Percentiles rank a stretch among this genome's conserved stretches.
phyloP scores from a whole-genome alignment of 2,329 filamentous ascomycete species.

The Knufia petricola region DNA sequence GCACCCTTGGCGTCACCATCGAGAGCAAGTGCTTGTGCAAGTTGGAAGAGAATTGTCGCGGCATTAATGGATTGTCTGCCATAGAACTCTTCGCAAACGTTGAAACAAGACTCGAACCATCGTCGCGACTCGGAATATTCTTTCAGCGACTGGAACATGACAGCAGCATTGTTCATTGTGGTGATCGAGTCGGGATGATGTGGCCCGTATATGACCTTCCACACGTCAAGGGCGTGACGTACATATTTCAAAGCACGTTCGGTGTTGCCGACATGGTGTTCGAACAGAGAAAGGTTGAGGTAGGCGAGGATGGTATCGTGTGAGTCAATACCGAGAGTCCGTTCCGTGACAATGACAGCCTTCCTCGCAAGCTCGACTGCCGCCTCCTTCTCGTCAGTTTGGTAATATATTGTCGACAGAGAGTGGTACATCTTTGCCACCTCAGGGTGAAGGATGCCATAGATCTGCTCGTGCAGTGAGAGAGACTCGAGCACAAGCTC shows the following conservation, averaged over 20 bases:
- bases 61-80: constrained; percentile 86
- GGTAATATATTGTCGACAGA: constrained; percentile 90
- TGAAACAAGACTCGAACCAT: constrained; percentile 92
- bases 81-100: constrained; percentile 80
- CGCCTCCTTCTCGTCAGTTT: constrained; percentile 93
- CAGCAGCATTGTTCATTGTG: constrained; percentile 94
- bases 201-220: constrained; percentile 92
- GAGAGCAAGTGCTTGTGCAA: constrained; percentile 89
- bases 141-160: constrained; percentile 95
- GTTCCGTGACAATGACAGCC: constrained; percentile 89
- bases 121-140: constrained; percentile 86
- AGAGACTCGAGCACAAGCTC: constrained; percentile 92
- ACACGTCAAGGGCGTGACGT: constrained; percentile 84
- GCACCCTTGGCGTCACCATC: constrained; percentile 90
- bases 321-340: constrained; percentile 86
- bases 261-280: constrained; percentile 86
- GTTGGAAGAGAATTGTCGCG: constrained; percentile 91
- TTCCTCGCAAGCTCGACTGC: constrained; percentile 93
- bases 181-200: constrained; percentile 97
- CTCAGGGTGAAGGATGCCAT: constrained; percentile 92
- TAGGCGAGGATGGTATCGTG: constrained; percentile 91
- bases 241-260: constrained; percentile 78
- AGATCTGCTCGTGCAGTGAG: constrained; percentile 95
- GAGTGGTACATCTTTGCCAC: constrained; percentile 93
- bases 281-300: constrained; percentile 86